These are phyloP conservation scores for Sugiyamaella chiloensis DNA, from an alignment of 805 yeast species.

Conservation along the genomic window DNA sequence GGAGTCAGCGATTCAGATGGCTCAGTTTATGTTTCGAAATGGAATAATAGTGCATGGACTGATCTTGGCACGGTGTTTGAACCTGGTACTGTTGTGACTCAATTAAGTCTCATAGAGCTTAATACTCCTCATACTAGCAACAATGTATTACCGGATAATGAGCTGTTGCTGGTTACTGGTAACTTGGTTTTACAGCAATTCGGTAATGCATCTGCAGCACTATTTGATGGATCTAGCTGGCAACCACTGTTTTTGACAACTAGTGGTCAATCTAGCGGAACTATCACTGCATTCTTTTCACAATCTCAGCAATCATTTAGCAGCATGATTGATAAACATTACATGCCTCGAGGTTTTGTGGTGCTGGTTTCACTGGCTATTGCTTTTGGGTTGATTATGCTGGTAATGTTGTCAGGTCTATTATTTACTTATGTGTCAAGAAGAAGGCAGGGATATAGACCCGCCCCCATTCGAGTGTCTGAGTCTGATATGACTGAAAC, in stretches of 20 bases:
- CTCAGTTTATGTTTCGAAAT: slow-evolving; percentile 37
- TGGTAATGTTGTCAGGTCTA: slow-evolving; percentile 42
- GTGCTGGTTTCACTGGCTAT: slow-evolving; percentile 68
- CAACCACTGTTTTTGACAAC: slow-evolving; percentile 53
- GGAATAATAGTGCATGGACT: slow-evolving; percentile 50
- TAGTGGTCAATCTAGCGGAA: slow-evolving; percentile 26
- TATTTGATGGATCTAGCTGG: slow-evolving; percentile 67
- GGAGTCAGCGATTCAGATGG: slow-evolving; percentile 32
- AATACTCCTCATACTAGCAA: slow-evolving; percentile 29
- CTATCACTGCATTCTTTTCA: slow-evolving; percentile 32
- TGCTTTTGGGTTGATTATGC: slow-evolving; percentile 50
- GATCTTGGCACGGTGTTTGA: slow-evolving; percentile 39
- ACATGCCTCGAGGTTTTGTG: slow-evolving; percentile 55
- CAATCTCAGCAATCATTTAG: slow-evolving; percentile 26
- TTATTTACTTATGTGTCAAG: slow-evolving; percentile 40
- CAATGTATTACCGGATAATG: slow-evolving; percentile 40
- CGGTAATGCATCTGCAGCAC: slow-evolving; percentile 60
- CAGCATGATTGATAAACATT: slow-evolving; percentile 19
- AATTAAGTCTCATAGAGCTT: slow-evolving; percentile 43
- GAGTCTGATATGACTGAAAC: slow-evolving; percentile 60
- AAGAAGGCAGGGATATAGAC: slow-evolving; percentile 41
- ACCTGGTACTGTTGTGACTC: slow-evolving; percentile 41
- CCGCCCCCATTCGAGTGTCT: slow-evolving; percentile 53
- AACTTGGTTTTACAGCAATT: slow-evolving; percentile 44
- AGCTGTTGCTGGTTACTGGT: slow-evolving; percentile 60